These are phyloP conservation scores for Benincasa hispida DNA, from an alignment of 306 rosid genomes.

Conservation along the genomic window DNA sequence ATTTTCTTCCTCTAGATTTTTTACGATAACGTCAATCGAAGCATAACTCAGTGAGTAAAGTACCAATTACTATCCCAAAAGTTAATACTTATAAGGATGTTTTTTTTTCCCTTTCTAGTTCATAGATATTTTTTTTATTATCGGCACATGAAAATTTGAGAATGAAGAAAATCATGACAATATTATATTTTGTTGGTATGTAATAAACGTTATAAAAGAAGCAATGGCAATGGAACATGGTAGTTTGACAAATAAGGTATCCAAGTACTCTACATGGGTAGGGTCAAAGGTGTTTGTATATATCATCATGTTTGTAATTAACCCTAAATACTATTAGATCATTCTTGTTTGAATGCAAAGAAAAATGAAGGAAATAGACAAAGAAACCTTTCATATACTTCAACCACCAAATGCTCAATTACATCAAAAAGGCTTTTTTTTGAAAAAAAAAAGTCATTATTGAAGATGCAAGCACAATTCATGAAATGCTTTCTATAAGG, in stretches of 20 bases:
- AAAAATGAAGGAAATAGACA: background rate
- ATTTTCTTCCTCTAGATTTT: too few relatives aligned
- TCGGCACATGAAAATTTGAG: background rate
- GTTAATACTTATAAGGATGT: too few relatives aligned
- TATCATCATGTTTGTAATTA: background rate
- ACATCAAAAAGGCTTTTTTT: background rate
- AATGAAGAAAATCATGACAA: background rate
- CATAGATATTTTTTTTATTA: background rate
- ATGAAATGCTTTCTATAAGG: background rate
- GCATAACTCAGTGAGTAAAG: background rate
- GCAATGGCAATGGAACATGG: background rate
- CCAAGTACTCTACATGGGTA: background rate
- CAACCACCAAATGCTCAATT: background rate
- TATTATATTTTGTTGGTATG: background rate
- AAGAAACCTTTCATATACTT: background rate
- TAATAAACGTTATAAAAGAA: background rate
- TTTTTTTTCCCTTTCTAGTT: background rate
- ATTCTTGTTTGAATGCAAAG: constrained; percentile 1
- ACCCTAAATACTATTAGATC: background rate
- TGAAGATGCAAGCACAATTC: background rate
- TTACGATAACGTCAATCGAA: too few relatives aligned
- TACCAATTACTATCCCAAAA: too few relatives aligned
- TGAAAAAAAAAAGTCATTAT: background rate
- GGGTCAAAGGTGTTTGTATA: background rate
- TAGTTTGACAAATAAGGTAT: background rate